Evolutionary conservation across 768 basidiomycete genomes (phyloP), one percentile per base, ranked within the genome.

Genomic region (Steccherinum ochraceum): DNA sequence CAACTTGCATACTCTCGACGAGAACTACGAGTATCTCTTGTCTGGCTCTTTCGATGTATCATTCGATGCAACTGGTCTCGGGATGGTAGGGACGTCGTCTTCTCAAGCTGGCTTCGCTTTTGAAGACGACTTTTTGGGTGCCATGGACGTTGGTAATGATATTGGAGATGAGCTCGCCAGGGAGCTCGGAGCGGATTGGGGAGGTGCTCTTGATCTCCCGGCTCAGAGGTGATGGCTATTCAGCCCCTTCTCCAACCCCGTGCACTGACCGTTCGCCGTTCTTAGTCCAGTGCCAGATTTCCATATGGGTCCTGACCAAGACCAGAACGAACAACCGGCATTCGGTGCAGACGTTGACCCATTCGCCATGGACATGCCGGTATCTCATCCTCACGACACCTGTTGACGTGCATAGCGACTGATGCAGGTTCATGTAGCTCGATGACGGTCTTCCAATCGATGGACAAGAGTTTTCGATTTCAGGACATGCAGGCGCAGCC

Each of bases 111-210:
- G 61, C 18, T 65, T 64, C 43, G 59, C 46, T 2, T 74, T 80
- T 27, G 73, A 77, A 25, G 81, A 83, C 53, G 74, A 78, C 40
- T 71, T 79, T 35, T 75, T 84, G 47, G 85, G 80, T 49, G 81
- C 72, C 19, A 58, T 82, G 20, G 85, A 80, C 53, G 60, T 83
- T 16, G 76, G 68, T n/a, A 77, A 72, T 5, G 81, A 76, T 19
- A 65, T 90, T 16, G 86, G 82, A 3, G 86, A 88, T 43, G 89
- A 90, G 57, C 69, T 91, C 23, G 86, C 84, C 5, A 75, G 73
- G 54, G 88, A 91, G 58, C 72, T 91, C 2, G 89, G 87, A 24
- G 80, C 81, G 58, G 81, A 74, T 20, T 89, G 88, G 86, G 79
- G 74, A 5, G 59, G 51, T 4, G 68, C 54, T 11, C 49, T 45